Percentiles rank a stretch among this genome's conserved stretches.
Evolutionary conservation across 805 yeast species (phyloP).

Genomic region (Nakazawaea holstii): DNA sequence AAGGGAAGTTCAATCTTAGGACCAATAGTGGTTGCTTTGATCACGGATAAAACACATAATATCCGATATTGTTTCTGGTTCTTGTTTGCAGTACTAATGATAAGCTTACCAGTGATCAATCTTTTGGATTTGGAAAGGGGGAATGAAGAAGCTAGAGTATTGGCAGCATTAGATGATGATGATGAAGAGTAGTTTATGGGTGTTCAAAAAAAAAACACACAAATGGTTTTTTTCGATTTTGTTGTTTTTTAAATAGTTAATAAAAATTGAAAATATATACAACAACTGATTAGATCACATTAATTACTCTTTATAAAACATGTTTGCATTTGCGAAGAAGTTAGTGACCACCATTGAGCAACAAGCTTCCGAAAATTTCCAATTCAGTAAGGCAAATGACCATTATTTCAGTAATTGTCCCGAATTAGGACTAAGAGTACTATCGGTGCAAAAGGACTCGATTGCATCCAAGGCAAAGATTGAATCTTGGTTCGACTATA

Average conservation of each 20-base stretch:
- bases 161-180: conserved; percentile 22
- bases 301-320: conserved; percentile 10
- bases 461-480: conserved; percentile 48
- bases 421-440: conserved; percentile 52
- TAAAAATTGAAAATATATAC: no score
- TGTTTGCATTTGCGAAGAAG: conserved; percentile 64
- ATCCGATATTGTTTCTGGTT: conserved; percentile 70
- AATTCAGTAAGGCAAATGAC: conserved; percentile 20
- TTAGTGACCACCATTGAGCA: conserved; percentile 49
- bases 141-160: conserved; percentile 41
- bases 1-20: conserved; percentile 76
- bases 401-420: conserved; percentile 29
- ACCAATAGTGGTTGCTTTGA: conserved; percentile 65
- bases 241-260: no score
- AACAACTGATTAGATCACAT: no score
- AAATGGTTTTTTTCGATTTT: no score
- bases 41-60: conserved; percentile 69
- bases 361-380: conserved; percentile 22
- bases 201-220: no score
- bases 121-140: conserved; percentile 60
- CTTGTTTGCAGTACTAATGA: conserved; percentile 44
- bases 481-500: conserved; percentile 85
- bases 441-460: conserved; percentile 42
- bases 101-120: conserved; percentile 53
- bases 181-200: conserved; percentile 12